Evolutionary conservation across 2,329 filamentous ascomycete genomes (phyloP).

Genomic region (Xylogone sp.): DNA sequence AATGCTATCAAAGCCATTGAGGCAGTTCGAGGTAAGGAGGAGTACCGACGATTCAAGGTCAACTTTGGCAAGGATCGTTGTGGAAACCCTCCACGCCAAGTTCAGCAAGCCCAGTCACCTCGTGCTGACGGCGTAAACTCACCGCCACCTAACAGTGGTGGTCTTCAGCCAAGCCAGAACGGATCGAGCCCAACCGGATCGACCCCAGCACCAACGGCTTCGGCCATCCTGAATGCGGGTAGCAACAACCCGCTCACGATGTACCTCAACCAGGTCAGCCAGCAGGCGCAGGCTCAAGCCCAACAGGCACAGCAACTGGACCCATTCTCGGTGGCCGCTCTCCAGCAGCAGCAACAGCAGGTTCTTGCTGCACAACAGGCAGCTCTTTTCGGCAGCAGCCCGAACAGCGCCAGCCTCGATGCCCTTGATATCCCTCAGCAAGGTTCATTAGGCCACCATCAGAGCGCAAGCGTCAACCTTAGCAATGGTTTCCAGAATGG

Average conservation of each 20-base stretch:
- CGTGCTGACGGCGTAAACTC: constrained; percentile 57
- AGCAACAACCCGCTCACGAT: constrained; percentile 86
- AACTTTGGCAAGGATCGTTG: constrained; percentile 99
- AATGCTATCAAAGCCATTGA: constrained; percentile 99
- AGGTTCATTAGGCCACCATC: constrained; percentile 59
- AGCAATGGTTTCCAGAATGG: constrained; percentile 48
- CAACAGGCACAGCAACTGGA: constrained; percentile 37
- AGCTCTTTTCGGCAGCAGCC: constrained; percentile 72
- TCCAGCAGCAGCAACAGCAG: constrained; percentile 65
- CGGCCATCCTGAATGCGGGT: constrained; percentile 73
- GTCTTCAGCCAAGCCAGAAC: constrained; percentile 26
- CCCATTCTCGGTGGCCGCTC: constrained; percentile 33
- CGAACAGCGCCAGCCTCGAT: constrained; percentile 54
- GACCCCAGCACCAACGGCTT: constrained; percentile 59
- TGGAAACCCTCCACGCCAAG: constrained; percentile 90
- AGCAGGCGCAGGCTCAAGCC: constrained; percentile 70
- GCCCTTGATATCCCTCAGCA: constrained; percentile 57
- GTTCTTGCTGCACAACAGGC: constrained; percentile 73
- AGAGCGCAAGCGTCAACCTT: constrained; percentile 63
- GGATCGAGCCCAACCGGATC: constrained; percentile 28
- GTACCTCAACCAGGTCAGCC: constrained; percentile 82
- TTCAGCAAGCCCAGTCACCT: constrained; percentile 62
- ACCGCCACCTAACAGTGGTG: constrained; percentile 40
- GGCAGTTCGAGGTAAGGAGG: constrained; percentile 87
- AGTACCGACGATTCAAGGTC: constrained; percentile 98